A percentile compares a stretch with the other conserved stretches of the same genome.
These are phyloP conservation scores for Dothideomycetes sp. DNA, from an alignment of 2,329 filamentous ascomycete species.

Conservation along the genomic window DNA sequence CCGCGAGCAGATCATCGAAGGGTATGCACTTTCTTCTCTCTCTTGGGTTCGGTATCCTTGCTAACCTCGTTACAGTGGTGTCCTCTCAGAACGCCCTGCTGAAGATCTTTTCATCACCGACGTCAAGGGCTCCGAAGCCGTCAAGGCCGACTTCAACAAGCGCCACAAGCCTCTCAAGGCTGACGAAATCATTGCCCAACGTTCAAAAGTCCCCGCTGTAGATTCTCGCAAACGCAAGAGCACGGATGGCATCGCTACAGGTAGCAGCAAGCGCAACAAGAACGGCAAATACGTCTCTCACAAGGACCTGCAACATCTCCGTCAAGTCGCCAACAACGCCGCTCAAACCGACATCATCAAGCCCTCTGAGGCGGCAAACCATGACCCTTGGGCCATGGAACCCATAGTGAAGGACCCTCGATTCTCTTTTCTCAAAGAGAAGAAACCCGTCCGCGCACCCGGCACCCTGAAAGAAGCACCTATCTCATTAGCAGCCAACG, in stretches of 20 bases:
- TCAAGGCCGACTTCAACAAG: constrained; percentile 57
- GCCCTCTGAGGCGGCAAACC: constrained; percentile 46
- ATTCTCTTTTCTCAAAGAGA: constrained; percentile 55
- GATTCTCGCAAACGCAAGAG: constrained; percentile 65
- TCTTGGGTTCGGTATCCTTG: neutral
- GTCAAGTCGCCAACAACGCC: constrained; percentile 66
- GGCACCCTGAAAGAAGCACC: constrained; percentile 66
- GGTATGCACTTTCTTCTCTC: constrained; percentile 43
- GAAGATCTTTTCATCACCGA: constrained; percentile 82
- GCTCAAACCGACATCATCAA: constrained; percentile 38
- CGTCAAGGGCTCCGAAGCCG: constrained; percentile 57
- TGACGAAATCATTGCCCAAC: constrained; percentile 81
- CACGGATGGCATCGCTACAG: constrained; percentile 60
- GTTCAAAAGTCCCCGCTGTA: constrained; percentile 74
- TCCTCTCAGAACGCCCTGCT: constrained; percentile 73
- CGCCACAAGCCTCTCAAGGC: constrained; percentile 71
- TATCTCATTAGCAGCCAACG: constrained; percentile 71
- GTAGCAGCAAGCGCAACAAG: constrained; percentile 61
- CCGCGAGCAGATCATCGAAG: constrained; percentile 83
- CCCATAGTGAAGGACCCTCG: constrained; percentile 41
- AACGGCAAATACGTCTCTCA: constrained; percentile 67
- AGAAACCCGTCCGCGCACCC: constrained; percentile 60
- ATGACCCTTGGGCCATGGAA: constrained; percentile 69
- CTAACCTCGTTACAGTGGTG: constrained; percentile 50
- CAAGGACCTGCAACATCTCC: constrained; percentile 72